Evolutionary conservation across 2,329 filamentous ascomycete genomes (phyloP), one percentile per base, ranked within the genome.

Genomic region (Tolypocladium guangdongense): DNA sequence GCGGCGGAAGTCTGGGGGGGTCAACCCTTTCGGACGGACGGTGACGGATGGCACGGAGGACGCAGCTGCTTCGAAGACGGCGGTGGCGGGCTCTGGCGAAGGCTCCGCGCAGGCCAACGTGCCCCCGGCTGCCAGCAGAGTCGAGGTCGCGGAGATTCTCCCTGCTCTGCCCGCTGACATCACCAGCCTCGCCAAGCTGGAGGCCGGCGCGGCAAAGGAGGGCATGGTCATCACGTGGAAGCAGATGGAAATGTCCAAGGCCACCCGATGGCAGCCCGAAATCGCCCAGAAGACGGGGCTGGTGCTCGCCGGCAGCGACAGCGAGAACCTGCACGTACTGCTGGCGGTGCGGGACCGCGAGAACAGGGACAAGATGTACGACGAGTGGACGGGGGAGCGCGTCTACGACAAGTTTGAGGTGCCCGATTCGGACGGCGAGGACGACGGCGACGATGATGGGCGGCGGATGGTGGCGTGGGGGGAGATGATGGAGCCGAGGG

Each of bases 401-500:
- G 69, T 89, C 11, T 95, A 92, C 60, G 83, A 79, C 57, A 87
- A 84, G 54, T 93, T 95, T 58, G 89, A 95, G 61, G 83, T 83
- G 60, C 85, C 86, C 0, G 80, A 80, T 12, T 72, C 81, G 8
- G 78, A 83, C 7, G 80, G 82, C 12, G 82, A 83, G 0, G 78
- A 79, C 1, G 74, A 75, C 0, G 75, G 74, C 37, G 77, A 81
- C 14, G 79, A 86, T 53, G 77, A 84, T 56, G 86, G 86, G 1
- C 73, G 78, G 49, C 77, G 83, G n/a, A 74, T 74, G 7, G 55
- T 90, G 33, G 61, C 67, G 0, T 85, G 87, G 68, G 64, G 66
- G 2, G 83, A 88, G 24, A 74, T 93, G 63, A 77, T 82, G 38
- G 84, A 90, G 39, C 79, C 86, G 1, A 85, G 83, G 59, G 71